Base-by-base conservation (phyloP, 2,329 filamentous ascomycete species). In the Hypoxylon sp. region DNA sequence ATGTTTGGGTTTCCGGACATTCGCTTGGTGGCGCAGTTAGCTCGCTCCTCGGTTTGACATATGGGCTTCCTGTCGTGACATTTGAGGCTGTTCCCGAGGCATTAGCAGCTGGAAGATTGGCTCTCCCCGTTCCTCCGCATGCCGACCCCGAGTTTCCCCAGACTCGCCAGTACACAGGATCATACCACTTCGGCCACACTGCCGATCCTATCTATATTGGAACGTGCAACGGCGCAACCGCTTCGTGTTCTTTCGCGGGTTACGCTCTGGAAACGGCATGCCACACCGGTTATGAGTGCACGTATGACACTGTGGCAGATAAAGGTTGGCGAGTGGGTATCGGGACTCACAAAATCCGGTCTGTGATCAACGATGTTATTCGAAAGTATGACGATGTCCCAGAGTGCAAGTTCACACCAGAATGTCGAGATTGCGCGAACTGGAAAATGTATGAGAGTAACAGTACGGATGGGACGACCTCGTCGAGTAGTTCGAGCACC, bases 401-500 rank as follows among this genome's bases (percentile, higher is more conserved):
- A 0, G 81, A 87, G 70, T 98, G 96, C 78, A 86, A 86, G 57
- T 84, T 86, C 29, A 94, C 95, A 5, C 85, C 88, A 21, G 90
- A 93, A 55, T 98, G 96, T 76, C 88, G 91, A 41, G 96, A 99
- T 77, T 98, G 95, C 74, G 92, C 88, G 62, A 89, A 91, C 60
- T 98, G 96, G 96, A 96, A 97, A 74, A 97, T 94, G 83, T 96
- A 93, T 75, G 91, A 94, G 78, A 97, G 94, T 77, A 97, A 97
- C 76, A 91, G 91, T 29, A 96, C 92, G 1, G 91, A 94, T 1
- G 93, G 89, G 0, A 91, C 90, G 0, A 88, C 88, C 0, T 84
- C 87, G 1, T 83, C 81, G 2, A 83, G 83, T 1, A 83, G 82
- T 3, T 84, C 85, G 0, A 86, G 85, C 1, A 84, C 86, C 1